Evolutionary conservation across 306 rosid species (phyloP).

Genomic region (Ormosia emarginata): DNA sequence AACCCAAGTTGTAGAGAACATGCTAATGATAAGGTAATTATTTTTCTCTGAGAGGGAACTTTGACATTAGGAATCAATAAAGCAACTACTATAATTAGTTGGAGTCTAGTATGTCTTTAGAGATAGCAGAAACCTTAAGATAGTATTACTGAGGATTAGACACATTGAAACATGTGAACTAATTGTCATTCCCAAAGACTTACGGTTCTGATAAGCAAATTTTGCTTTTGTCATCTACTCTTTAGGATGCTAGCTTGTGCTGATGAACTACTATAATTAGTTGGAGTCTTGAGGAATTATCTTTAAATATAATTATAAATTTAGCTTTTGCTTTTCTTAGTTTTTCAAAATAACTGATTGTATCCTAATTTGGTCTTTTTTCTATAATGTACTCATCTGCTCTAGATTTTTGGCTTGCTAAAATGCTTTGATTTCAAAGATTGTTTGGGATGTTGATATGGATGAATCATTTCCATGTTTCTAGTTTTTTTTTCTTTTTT

Average conservation of each 20-base stretch:
- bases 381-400: neutral
- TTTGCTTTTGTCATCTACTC: too few species aligned
- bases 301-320: neutral
- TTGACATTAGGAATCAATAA: too few species aligned
- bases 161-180: neutral
- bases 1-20: too few species aligned
- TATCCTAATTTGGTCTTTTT: neutral
- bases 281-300: neutral
- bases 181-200: neutral
- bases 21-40: too few species aligned
- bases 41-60: too few species aligned
- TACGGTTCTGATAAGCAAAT: neutral
- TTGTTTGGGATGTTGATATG: neutral
- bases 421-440: neutral
- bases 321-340: neutral
- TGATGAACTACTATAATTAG: neutral
- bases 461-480: neutral
- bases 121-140: too few species aligned
- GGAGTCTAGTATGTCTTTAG: too few species aligned
- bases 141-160: too few species aligned
- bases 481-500: neutral
- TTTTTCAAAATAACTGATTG: too few species aligned
- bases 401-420: neutral
- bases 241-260: too few species aligned
- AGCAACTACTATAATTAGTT: too few species aligned